Conservation (phyloP, 192 early-diverging fungal genomes). For the Spinellus fusiger region DNA sequence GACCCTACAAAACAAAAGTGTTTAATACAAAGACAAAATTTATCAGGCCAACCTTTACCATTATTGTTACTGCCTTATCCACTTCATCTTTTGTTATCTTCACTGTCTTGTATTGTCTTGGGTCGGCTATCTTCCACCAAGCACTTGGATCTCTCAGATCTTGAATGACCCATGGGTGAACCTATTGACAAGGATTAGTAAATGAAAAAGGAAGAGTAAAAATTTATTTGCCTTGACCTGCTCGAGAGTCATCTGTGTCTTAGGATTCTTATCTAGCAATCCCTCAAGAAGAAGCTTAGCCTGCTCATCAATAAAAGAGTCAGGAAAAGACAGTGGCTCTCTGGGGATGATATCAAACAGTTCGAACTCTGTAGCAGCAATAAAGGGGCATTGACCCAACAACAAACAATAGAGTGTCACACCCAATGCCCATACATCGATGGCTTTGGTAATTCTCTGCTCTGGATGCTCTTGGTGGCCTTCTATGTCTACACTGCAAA, state of each 20-base stretch:
- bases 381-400: constrained; percentile 89
- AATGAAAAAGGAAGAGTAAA: no score
- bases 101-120: constrained; percentile 58
- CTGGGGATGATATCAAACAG: constrained; percentile 87
- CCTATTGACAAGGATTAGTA: no score
- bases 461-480: constrained; percentile 2
- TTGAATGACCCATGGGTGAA: constrained; percentile 82
- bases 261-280: constrained; percentile 85
- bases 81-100: constrained; percentile 88
- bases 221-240: no score
- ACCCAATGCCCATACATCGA: constrained; percentile 97
- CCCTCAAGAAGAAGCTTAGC: constrained; percentile 67
- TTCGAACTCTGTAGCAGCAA: constrained; percentile 93
- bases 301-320: constrained; percentile 23
- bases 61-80: constrained; percentile 57
- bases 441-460: constrained; percentile 72
- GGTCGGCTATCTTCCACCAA: constrained; percentile 83
- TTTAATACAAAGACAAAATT: not conserved
- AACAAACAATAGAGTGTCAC: constrained; percentile 94
- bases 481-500: constrained; percentile 64
- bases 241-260: constrained; percentile 74
- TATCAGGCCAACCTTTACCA: constrained; percentile 32
- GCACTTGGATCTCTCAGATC: constrained; percentile 57
- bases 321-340: constrained; percentile 53
- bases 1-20: not conserved